Conservation (phyloP, 352 stramenopile genomes). For the Phytophthora crassamura region DNA sequence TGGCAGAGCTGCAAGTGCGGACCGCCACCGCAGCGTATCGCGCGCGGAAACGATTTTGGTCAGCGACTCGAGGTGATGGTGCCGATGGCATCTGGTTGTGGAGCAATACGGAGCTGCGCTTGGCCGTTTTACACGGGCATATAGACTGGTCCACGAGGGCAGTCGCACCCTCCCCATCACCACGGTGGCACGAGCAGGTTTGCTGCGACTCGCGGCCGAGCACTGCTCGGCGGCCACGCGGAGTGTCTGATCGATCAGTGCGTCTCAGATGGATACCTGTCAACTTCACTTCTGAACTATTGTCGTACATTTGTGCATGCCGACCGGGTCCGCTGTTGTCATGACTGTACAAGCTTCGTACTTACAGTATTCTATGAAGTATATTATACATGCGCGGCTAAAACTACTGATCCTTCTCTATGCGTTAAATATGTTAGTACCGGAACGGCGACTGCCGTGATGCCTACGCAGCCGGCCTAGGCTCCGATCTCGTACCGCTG, state of each 20-base stretch:
- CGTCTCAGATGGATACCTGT: neutral
- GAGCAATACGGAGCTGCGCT: constrained; percentile 7
- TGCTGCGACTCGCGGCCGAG: too few relatives aligned
- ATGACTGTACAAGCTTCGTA: too few relatives aligned
- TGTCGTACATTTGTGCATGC: too few relatives aligned
- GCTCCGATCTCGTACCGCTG: constrained; percentile 4
- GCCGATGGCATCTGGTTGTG: constrained; percentile 7
- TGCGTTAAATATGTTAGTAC: constrained; percentile 34
- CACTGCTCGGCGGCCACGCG: neutral
- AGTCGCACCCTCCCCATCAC: constrained; percentile 21
- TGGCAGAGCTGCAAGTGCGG: too few relatives aligned
- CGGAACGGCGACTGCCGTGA: neutral
- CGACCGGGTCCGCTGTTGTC: too few relatives aligned
- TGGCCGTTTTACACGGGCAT: constrained; percentile 10
- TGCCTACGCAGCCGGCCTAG: neutral
- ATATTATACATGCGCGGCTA: constrained; percentile 1
- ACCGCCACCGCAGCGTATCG: neutral
- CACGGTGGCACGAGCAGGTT: constrained; percentile 10
- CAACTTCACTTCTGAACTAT: constrained; percentile 35
- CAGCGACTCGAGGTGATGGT: neutral
- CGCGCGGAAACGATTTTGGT: neutral
- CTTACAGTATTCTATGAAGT: too few relatives aligned
- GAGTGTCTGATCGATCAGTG: neutral
- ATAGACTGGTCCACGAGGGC: constrained; percentile 2
- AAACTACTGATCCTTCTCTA: constrained; percentile 18